Percentiles rank a stretch among this genome's conserved stretches.
Evolutionary conservation across 1,139 yeast genomes (phyloP).

Genomic region (Pichia sp.): DNA sequence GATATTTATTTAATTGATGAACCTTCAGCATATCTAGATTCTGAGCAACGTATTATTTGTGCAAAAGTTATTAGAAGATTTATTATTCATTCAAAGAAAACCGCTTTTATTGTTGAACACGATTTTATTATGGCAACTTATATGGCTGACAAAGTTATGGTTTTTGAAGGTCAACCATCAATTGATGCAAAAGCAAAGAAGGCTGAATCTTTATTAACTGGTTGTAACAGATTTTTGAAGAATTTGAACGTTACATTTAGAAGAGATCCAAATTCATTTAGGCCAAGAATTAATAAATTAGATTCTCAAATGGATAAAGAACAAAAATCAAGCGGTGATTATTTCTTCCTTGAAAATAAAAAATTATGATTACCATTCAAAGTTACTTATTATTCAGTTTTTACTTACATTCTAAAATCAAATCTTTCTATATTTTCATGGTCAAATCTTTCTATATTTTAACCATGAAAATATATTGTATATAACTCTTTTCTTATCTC

Average conservation of each 20-base stretch:
- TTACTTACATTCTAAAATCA: neutral
- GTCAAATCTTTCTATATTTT: neutral
- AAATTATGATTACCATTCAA: slow-evolving; percentile 32
- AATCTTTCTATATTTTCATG: neutral
- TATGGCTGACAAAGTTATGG: slow-evolving; percentile 96
- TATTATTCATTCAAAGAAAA: slow-evolving; percentile 91
- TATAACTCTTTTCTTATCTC: neutral
- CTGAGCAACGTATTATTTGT: slow-evolving; percentile 99
- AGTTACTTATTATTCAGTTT: neutral
- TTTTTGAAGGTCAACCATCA: slow-evolving; percentile 93
- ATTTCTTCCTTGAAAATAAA: slow-evolving; percentile 80
- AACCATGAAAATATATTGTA: neutral
- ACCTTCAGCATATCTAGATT: slow-evolving; percentile 97
- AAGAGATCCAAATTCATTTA: slow-evolving; percentile 95
- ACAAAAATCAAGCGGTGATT: slow-evolving; percentile 86
- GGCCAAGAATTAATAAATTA: slow-evolving; percentile 96
- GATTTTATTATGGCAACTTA: slow-evolving; percentile 99
- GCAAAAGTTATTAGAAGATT: slow-evolving; percentile 97
- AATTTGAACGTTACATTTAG: slow-evolving; percentile 96
- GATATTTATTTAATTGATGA: slow-evolving; percentile 96
- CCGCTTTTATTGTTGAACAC: slow-evolving; percentile 98
- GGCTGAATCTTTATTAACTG: slow-evolving; percentile 90
- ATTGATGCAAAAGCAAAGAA: slow-evolving; percentile 72
- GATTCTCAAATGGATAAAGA: slow-evolving; percentile 99
- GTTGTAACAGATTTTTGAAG: slow-evolving; percentile 95